Percentiles rank a stretch among this genome's conserved stretches.
Evolutionary conservation across 257 asterid genomes (phyloP).

Genomic region (Solanum sitiens): DNA sequence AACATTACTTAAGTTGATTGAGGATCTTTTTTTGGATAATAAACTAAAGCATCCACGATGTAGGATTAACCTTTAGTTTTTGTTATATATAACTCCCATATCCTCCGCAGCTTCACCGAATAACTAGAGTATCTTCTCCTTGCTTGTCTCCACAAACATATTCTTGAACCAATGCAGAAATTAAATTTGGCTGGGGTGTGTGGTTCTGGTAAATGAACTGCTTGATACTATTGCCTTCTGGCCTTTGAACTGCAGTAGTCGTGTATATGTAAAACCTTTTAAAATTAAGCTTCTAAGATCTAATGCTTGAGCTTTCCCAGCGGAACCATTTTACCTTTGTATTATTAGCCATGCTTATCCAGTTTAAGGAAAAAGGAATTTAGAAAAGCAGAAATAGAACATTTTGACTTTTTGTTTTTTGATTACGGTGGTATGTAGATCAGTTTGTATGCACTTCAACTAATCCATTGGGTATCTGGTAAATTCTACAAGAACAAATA

Average conservation of each 20-base stretch:
- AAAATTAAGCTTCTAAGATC: too few species aligned
- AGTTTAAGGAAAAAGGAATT: background rate
- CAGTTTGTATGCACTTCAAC: background rate
- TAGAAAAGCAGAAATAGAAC: background rate
- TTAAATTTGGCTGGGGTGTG: background rate
- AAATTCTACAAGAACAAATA: background rate
- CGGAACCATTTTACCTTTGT: background rate
- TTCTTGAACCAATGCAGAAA: background rate
- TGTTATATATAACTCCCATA: background rate
- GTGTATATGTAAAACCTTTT: background rate
- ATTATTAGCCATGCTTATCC: background rate
- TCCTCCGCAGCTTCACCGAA: background rate
- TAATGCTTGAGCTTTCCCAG: background rate
- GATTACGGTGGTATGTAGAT: background rate
- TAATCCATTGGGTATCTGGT: background rate
- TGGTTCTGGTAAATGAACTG: background rate
- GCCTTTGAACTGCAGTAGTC: background rate
- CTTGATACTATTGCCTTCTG: background rate
- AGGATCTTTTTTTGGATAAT: background rate
- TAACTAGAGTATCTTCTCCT: background rate
- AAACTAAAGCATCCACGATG: background rate
- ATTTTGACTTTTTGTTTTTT: background rate
- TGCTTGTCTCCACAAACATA: background rate
- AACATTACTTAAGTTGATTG: background rate
- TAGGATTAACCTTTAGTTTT: background rate